Base-by-base conservation (phyloP, 2,329 filamentous ascomycete genomes). In the Hypoxylon sp. region DNA sequence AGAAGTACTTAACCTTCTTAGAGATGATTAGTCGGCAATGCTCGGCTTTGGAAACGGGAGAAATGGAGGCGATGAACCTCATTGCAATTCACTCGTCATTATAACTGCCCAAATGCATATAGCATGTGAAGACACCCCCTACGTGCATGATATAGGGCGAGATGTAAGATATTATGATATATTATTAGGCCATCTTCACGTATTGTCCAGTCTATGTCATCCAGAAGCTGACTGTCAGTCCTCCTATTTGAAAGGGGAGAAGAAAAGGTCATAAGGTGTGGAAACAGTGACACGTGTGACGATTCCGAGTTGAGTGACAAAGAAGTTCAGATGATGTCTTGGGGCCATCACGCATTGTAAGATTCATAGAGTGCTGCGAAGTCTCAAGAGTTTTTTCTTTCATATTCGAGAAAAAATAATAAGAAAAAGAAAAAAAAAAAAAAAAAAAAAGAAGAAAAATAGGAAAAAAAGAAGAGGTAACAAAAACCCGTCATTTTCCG, bases 231-330 rank as follows among this genome's bases (percentile, higher is more conserved):
- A n/a, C n/a, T n/a, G n/a, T n/a, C n/a, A 31, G 13, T 31, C 9
- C 27, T 31, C 13, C 13, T 29, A 10, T 29, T 29, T 29, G 9
- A 6, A 11, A 29, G 27, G 4, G 9, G 4, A 26, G 9, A 4
- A 37, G 43, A 31, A 37, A 42, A 17, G 10, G 31, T 15, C 40
- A 41, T 11, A 31, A 18, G 18, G 29, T 24, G 43, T 29, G 41
- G 54, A 41, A 63, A 49, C 58, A 45, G 58, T 58, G 59, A 58
- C 61, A 63, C 61, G 61, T 63, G 61, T 59, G 21, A 46, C 23
- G 38, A 46, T 63, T 60, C 56, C 56, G 48, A 21, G 42, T 58
- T 38, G 24, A 54, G 57, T 47, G 35, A 54, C 31, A 57, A 13
- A 55, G 31, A 35, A 26, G 20, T 17, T 33, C 18, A 10, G 27